Evolutionary conservation across 2,329 filamentous ascomycete genomes (phyloP).

Genomic region (Claviceps purpurea): DNA sequence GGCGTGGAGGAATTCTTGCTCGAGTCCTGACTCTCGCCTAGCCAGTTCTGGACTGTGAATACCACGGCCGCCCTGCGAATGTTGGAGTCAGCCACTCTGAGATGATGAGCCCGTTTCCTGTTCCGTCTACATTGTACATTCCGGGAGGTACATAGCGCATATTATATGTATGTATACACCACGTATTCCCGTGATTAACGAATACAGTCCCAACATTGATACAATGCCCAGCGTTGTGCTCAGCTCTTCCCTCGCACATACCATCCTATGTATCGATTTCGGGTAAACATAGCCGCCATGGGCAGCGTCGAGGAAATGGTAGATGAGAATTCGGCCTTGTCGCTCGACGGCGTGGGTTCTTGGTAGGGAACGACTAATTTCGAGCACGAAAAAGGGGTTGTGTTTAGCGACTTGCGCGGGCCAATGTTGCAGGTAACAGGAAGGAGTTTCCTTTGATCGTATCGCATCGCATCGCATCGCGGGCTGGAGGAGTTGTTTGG

Average conservation of each 20-base stretch:
- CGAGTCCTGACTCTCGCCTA: slow-evolving; percentile 57
- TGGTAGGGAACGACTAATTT: slow-evolving; percentile 76
- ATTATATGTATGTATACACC: too few relatives aligned
- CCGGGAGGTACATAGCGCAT: too few relatives aligned
- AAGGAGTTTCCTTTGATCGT: too few relatives aligned
- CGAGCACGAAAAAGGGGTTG: background rate
- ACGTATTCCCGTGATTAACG: too few relatives aligned
- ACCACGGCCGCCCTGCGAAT: slow-evolving; percentile 52
- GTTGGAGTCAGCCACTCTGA: too few relatives aligned
- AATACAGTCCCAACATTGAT: too few relatives aligned
- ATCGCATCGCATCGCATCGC: too few relatives aligned
- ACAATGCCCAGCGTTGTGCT: too few relatives aligned
- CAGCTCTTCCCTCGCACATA: slow-evolving; percentile 18
- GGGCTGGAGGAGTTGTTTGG: background rate
- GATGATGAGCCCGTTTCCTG: too few relatives aligned
- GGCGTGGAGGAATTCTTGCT: slow-evolving; percentile 55
- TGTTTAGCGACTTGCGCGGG: background rate
- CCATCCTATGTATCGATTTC: slow-evolving; percentile 69
- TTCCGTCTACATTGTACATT: too few relatives aligned
- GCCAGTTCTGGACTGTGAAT: slow-evolving; percentile 63
- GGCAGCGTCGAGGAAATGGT: slow-evolving; percentile 67
- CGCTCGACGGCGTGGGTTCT: slow-evolving; percentile 53
- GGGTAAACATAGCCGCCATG: slow-evolving; percentile 91
- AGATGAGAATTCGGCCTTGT: slow-evolving; percentile 56
- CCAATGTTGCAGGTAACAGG: too few relatives aligned